Evolutionary conservation across 2,329 filamentous ascomycete species (phyloP), one percentile per base, ranked within the genome.

Genomic region (Stachybotrys elegans): DNA sequence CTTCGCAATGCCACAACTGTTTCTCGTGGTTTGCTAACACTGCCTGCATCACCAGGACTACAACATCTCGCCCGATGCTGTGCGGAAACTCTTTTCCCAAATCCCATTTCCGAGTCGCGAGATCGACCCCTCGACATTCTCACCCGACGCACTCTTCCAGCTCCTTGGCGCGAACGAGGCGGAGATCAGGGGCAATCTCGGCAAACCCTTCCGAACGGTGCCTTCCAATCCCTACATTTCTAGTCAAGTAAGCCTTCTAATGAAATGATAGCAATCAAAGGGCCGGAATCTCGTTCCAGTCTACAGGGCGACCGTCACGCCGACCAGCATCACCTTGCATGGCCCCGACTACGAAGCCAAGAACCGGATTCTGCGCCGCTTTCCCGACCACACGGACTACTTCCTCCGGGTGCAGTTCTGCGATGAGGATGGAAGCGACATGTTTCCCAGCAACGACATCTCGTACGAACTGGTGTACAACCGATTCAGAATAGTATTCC

Each of bases 341-440:
- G 31, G 31, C 9, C 83, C 83, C 0, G 81, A 84, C 40, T 66
- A 76, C 1, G 86, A 88, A 57, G 77, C 76, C 6, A 83, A 79
- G 46, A 90, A 90, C 55, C 72, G 84, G 5, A 78, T 91, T 4
- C 66, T 91, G 14, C 77, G 86, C n/a, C 78, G 79, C 49, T 88
- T 82, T 49, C 60, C 72, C 1, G 54, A 74, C 0, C 69, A 81
- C 44, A 73, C 73, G 2, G 78, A 86, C 37, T 72, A 75, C 51
- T 90, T 90, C 51, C 56, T 88, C 1, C 76, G 88, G 1, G 84
- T 91, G 0, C 75, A 80, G 6, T 90, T 93, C 53, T 73, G 73
- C 22, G 88, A 93, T 38, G 88, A 94, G 57, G 78, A 86, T 54
- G 84, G 84, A 0, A 71, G 81, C 20, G 74, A 78, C 16, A 57